Evolutionary conservation across 2,329 filamentous ascomycete species (phyloP).

Genomic region (Pseudogymnoascus verrucosus): DNA sequence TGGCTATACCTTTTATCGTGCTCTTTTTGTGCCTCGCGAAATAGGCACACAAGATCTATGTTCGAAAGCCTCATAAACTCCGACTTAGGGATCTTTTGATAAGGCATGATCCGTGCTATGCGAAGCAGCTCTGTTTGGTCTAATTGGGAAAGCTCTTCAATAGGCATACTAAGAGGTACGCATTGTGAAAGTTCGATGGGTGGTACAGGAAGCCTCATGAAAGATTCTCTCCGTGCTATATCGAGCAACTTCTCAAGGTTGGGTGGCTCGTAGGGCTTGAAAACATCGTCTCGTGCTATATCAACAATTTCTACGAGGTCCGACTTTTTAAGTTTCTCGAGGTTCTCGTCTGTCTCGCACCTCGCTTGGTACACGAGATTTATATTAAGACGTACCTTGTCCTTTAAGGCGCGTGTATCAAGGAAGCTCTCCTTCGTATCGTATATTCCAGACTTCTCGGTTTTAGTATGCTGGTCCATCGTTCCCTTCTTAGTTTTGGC

Average conservation of each 20-base stretch:
- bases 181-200: too few relatives aligned
- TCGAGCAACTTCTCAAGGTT: background rate
- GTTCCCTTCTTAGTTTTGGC: too few relatives aligned
- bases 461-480: too few relatives aligned
- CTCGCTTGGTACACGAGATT: too few relatives aligned
- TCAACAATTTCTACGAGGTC: background rate
- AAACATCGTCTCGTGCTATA: background rate
- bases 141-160: background rate
- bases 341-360: background rate
- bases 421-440: too few relatives aligned
- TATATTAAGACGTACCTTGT: too few relatives aligned
- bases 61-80: background rate
- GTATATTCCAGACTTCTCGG: too few relatives aligned
- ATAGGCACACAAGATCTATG: background rate
- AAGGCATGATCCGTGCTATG: background rate
- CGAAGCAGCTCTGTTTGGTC: background rate
- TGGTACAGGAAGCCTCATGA: too few relatives aligned
- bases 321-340: background rate
- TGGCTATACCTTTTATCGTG: background rate
- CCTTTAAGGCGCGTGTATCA: too few relatives aligned
- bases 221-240: background rate
- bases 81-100: background rate
- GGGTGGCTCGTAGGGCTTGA: background rate
- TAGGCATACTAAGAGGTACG: background rate
- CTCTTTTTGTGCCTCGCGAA: background rate